Conservation (phyloP, 164 flowering plant species). For the Pachysandra terminalis region DNA sequence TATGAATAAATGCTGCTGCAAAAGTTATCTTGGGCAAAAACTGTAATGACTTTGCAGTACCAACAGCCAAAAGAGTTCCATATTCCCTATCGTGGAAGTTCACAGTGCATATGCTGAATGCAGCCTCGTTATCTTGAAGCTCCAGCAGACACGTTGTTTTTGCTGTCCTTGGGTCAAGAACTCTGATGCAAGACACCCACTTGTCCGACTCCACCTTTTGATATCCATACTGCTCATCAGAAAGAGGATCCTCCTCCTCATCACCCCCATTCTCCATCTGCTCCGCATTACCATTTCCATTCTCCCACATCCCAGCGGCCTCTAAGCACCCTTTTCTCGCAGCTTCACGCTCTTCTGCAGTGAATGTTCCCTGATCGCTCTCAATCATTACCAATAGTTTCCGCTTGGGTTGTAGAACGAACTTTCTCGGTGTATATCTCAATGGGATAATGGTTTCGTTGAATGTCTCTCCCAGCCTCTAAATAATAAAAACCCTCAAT, state of each 20-base stretch:
- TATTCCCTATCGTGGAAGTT: constrained; percentile 96
- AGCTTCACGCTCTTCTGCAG: constrained; percentile 97
- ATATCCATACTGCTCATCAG: constrained; percentile 99
- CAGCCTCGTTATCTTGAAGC: constrained; percentile 99
- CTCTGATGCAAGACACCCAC: constrained; percentile 99
- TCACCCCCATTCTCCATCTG: constrained; percentile 92
- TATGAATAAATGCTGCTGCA: constrained; percentile 77
- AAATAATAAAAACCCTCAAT: constrained; percentile 86
- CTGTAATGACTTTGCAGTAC: constrained; percentile 88
- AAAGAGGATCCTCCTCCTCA: constrained; percentile 78
- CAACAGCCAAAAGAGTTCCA: constrained; percentile 96
- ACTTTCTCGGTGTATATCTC: constrained; percentile 96
- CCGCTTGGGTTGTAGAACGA: constrained; percentile 87
- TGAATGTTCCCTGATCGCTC: constrained; percentile 95
- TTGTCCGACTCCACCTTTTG: constrained; percentile 90
- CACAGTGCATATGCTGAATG: constrained; percentile 90
- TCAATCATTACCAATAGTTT: constrained; percentile 78
- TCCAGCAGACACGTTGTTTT: constrained; percentile 86
- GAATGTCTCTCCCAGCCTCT: constrained; percentile 90
- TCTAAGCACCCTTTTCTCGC: constrained; percentile 90
- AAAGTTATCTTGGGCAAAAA: constrained; percentile 79
- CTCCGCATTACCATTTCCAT: constrained; percentile 69
- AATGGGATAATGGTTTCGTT: constrained; percentile 90
- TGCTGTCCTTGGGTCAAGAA: constrained; percentile 83
- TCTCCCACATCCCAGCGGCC: constrained; percentile 74